Base-by-base conservation (phyloP, 2,329 filamentous ascomycete genomes). In the Pseudogymnoascus sp. region DNA sequence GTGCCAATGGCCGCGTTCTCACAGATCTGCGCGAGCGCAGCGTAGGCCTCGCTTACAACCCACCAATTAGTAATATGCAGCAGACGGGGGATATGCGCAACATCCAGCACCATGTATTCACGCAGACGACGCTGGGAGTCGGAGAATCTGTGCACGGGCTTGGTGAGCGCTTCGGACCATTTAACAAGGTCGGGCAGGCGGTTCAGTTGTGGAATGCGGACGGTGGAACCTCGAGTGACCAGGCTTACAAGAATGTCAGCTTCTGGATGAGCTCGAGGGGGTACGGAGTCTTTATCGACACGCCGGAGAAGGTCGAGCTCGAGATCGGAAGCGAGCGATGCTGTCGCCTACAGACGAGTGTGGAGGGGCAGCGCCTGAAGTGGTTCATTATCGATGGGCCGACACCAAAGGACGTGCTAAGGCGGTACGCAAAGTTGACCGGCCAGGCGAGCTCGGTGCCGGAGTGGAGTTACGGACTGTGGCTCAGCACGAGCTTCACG, bases 221-320 rank as follows among this genome's bases (percentile, higher is more conserved):
- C 67, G 84, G 84, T 5, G 87, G 87, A 8, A 89, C 87, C 0
- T 86, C 83, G 0, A 86, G 83, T 67, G 86, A 89, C 63, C 87
- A 89, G 71, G 86, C 86, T 0, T 90, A 90, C 75, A 90, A 89
- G 76, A 90, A 89, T 70, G 75, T 89, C 2, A 83, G 84, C 0
- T 89, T 89, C 73, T 89, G 84, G 81, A 76, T 89, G 67, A 88
- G 84, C 70, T 89, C 84, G 11, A 80, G 82, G n/a, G 89, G 89
- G 0, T 93, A 92, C 71, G 89, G 89, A 18, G 79, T 92, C 34
- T 91, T 92, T 71, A 84, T 92, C 64, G 89, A 91, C 71, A 84
- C 85, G 5, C 81, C 88, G 0, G 88, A 88, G 21, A 82, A 81
- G 53, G 84, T 91, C 5, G 88, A 89, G 63, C 77, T 91, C 8